Evolutionary conservation across 371 early-diverging fungal genomes (phyloP), one percentile per base, ranked within the genome.

Genomic region (Mortierella sp.): DNA sequence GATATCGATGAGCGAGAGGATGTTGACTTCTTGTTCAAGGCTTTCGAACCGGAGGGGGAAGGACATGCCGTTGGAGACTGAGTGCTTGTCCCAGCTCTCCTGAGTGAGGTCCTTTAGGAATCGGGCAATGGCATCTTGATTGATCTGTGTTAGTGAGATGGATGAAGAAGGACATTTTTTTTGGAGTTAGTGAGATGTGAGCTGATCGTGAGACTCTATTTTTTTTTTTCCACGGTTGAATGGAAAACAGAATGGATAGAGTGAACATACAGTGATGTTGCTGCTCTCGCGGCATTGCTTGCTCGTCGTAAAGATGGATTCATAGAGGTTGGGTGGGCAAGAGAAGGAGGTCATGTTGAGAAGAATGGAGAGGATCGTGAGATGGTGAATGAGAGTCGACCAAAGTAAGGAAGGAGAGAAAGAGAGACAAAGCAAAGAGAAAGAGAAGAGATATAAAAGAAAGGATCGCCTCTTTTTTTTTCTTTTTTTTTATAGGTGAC

Each of bases 11-110:
- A 93, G 61, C 1, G 89, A 86, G 25, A 95, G 83, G 61, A 93
- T 86, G 64, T 93, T 93, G 66, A 94, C 64, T 74, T 95, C 94
- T 65, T 91, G 89, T 55, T 91, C 88, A 1, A 89, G 14, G 16
- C 83, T 86, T 28, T 90, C 87, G 64, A 95, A 95, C 53, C 84
- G 84, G 29, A 95, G 83, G 0, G 96, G 96, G 77, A 95, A 85
- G 21, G 76, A 80, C 72, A 90, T 86, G 19, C 87, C 83, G 7
- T 83, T 81, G 72, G 88, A 87, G 48, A 85, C 72, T 0, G 86
- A 80, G 68, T 77, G 77, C 48, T 77, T 77, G 62, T 64, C 64
- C 77, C 77, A 77, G 23, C 65, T 64, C 47, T 77, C 77, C 56
- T 77, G 77, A 1, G 72, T 77, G 21, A 77, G 66, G 11, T 72